Conservation (phyloP, 208 protist genomes). For the Trypanosoma rangeli region DNA sequence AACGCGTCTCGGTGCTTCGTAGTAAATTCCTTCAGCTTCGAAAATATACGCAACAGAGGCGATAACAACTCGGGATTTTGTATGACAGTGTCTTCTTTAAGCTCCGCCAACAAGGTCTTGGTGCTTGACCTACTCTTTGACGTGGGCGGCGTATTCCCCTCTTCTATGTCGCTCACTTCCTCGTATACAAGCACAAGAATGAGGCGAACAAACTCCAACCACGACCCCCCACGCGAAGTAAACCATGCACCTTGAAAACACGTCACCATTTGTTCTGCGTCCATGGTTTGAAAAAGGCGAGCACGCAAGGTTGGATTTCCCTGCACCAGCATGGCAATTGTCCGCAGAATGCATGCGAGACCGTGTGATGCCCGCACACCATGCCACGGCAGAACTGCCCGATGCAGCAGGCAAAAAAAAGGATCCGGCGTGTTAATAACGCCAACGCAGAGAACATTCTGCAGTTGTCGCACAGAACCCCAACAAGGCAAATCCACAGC, state of each 20-base stretch:
- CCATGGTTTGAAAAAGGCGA: conserved; percentile 31
- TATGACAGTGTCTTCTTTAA: conserved; percentile 29
- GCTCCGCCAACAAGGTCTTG: background rate
- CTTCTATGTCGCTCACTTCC: background rate
- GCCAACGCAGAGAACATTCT: conserved; percentile 37
- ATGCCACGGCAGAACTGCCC: conserved; percentile 48
- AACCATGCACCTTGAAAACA: conserved; percentile 41
- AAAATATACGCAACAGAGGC: conserved; percentile 35
- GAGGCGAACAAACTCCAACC: conserved; percentile 25
- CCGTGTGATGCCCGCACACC: conserved; percentile 25
- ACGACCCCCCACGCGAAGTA: conserved; percentile 26
- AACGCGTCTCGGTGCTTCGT: conserved; percentile 28
- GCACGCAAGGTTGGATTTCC: conserved; percentile 30
- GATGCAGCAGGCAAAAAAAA: conserved; percentile 54
- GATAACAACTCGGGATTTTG: conserved; percentile 52
- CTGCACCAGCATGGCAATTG: conserved; percentile 31
- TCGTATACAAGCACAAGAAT: conserved; percentile 38
- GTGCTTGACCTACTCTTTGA: background rate
- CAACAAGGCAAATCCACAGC: conserved; percentile 3
- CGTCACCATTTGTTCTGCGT: conserved; percentile 31
- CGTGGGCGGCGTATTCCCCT: background rate
- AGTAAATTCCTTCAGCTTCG: conserved; percentile 18
- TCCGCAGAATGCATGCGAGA: conserved; percentile 29
- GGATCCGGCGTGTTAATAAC: conserved; percentile 21
- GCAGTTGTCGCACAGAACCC: conserved; percentile 37